These are phyloP conservation scores for Pythium brassicae DNA, from an alignment of 352 stramenopile species.

Conservation along the genomic window DNA sequence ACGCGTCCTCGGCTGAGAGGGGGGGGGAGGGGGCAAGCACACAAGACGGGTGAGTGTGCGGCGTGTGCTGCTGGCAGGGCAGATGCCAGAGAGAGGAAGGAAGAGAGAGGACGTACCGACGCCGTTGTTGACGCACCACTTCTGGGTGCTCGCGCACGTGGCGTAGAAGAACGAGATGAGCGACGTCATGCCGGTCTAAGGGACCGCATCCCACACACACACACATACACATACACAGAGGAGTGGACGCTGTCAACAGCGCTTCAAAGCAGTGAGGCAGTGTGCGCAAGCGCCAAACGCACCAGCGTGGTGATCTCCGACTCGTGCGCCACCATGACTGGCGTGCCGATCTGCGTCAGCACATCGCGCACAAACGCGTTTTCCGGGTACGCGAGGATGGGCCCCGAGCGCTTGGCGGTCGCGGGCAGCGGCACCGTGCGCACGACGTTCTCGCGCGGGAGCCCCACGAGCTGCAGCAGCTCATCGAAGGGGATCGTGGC, in stretches of 20 bases:
- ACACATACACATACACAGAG: slow-evolving; percentile 1
- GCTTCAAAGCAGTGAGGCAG: background rate
- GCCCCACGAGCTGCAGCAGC: slow-evolving; percentile 59
- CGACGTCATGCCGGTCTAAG: slow-evolving; percentile 74
- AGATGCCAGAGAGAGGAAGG: background rate
- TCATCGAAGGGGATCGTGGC: slow-evolving; percentile 86
- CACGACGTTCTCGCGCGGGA: slow-evolving; percentile 72
- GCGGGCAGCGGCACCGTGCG: slow-evolving; percentile 73
- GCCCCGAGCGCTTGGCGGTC: slow-evolving; percentile 67
- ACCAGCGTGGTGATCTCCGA: slow-evolving; percentile 81
- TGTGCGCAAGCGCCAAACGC: too few species aligned
- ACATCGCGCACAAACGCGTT: slow-evolving; percentile 65
- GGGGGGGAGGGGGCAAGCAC: background rate
- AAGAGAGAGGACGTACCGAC: slow-evolving; percentile 47
- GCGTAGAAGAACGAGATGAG: slow-evolving; percentile 87
- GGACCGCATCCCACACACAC: background rate
- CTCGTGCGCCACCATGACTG: slow-evolving; percentile 76
- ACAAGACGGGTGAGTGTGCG: background rate
- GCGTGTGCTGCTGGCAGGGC: background rate
- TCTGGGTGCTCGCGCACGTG: slow-evolving; percentile 74
- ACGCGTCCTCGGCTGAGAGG: slow-evolving; percentile 47
- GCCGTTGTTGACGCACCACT: slow-evolving; percentile 85
- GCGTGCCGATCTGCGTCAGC: slow-evolving; percentile 74
- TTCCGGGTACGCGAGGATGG: slow-evolving; percentile 76
- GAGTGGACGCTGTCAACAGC: background rate